Evolutionary conservation across 768 basidiomycete species (phyloP), one percentile per base, ranked within the genome.

Genomic region (Clavulina sp.): DNA sequence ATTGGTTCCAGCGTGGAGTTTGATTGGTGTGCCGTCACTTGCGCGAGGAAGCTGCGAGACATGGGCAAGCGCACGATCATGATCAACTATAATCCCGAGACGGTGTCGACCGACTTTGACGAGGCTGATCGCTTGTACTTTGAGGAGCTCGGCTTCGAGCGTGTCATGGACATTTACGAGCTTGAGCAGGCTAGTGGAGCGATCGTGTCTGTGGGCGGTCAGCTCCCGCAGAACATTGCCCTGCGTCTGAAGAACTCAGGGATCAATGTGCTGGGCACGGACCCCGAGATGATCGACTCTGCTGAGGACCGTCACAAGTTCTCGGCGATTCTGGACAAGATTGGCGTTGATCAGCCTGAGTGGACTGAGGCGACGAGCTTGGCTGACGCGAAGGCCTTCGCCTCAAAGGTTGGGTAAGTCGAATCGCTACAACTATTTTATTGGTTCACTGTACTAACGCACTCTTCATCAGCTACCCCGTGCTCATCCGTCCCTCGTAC

Each of bases 11-110:
- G 86, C 57, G 95, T 99, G 62, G 95, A 99, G 71, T 99, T 99
- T 64, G 95, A 99, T 65, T 99, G 95, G 95, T 99, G 95, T 64
- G 93, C 95, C n/a, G 95, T 99, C 36, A 96, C 93, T 1, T 97
- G 92, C 64, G 89, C 91, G 13, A 74, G 95, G 54, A 84, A 84
- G 63, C 76, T 99, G 51, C 75, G 91, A 60, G 78, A 84, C 57
- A 85, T 89, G 76, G 91, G 92, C 64, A 82, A 84, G 63, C 80
- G 80, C 68, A 96, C 95, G 41, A 80, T 99, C 69, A 97, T 97
- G 93, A 75, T 99, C 74, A 99, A 99, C 72, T 99, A 99, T 68
- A 99, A 97, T 68, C 93, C 93, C 5, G 95, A 99, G 68, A 99
- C 95, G 3, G 95, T 97, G 38, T 96, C 92, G 4, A 99, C 95